phyloP scores from a whole-genome alignment of 768 basidiomycete species.

The Leccinellum rugosiceps region DNA sequence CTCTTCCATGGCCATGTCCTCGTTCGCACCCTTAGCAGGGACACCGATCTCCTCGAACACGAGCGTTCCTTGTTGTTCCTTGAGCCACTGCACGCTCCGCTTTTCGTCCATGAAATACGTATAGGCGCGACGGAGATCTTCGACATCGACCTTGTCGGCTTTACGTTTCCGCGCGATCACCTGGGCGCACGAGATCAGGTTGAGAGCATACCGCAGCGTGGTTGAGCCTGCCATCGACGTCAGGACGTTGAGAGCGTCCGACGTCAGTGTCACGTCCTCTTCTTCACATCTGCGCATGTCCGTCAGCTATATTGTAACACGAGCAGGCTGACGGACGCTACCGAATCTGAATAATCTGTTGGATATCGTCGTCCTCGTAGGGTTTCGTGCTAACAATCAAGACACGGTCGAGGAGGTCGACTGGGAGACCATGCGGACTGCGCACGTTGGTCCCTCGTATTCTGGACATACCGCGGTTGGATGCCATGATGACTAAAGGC shows the following conservation, averaged over 20 bases:
- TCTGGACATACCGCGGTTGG: slow-evolving; percentile 90
- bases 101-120: slow-evolving; percentile 92
- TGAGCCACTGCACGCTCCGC: slow-evolving; percentile 87
- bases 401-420: slow-evolving; percentile 92
- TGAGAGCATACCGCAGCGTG: slow-evolving; percentile 90
- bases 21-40: slow-evolving; percentile 21
- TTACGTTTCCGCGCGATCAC: slow-evolving; percentile 84
- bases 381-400: slow-evolving; percentile 93
- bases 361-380: slow-evolving; percentile 79
- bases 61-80: slow-evolving; percentile 73
- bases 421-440: slow-evolving; percentile 92
- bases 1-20: slow-evolving; percentile 31
- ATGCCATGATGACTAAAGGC: slow-evolving; percentile 97
- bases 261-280: slow-evolving; percentile 84
- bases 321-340: slow-evolving; percentile 21
- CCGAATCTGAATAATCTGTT: slow-evolving; percentile 92
- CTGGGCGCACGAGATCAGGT: slow-evolving; percentile 90
- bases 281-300: slow-evolving; percentile 69
- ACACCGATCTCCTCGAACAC: slow-evolving; percentile 69
- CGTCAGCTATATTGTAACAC: background rate
- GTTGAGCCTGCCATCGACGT: slow-evolving; percentile 87
- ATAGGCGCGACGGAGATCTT: slow-evolving; percentile 83
- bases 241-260: slow-evolving; percentile 73
- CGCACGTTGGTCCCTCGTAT: slow-evolving; percentile 95
- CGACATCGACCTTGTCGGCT: slow-evolving; percentile 73